Conservation (phyloP, 116 monocot species). For the Phalaenopsis hybrid region DNA sequence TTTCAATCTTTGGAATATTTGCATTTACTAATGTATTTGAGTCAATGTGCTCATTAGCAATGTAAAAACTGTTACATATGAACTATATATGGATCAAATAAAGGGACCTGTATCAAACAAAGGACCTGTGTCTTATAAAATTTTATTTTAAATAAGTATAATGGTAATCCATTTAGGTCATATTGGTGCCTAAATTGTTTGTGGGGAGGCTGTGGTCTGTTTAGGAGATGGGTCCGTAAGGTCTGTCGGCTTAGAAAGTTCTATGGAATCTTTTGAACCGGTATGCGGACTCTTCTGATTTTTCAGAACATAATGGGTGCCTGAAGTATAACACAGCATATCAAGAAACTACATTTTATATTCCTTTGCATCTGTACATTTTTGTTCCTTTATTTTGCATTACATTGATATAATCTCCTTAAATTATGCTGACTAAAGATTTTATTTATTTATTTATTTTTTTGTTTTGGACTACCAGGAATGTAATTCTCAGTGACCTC, state of each 20-base stretch:
- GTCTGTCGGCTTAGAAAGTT: neutral
- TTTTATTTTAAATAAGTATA: neutral
- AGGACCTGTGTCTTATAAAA: neutral
- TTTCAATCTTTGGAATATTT: too few relatives aligned
- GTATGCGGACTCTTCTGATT: neutral
- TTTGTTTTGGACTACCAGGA: constrained; percentile 34
- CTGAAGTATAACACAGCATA: neutral
- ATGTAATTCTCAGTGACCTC: constrained; percentile 44
- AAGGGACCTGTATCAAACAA: neutral
- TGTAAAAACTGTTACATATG: too few relatives aligned
- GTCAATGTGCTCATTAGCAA: too few relatives aligned
- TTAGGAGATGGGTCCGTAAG: neutral
- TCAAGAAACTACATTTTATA: neutral
- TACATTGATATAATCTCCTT: neutral
- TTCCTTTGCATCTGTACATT: neutral
- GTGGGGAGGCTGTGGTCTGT: neutral
- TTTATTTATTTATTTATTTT: neutral
- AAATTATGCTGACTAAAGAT: neutral
- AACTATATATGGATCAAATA: neutral
- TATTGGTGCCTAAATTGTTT: neutral
- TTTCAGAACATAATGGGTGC: neutral
- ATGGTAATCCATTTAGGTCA: too few relatives aligned
- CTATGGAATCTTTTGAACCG: neutral
- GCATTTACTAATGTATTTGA: too few relatives aligned
- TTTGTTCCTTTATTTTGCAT: neutral